Percentiles rank a stretch among this genome's conserved stretches.
phyloP scores from a whole-genome alignment of 257 asterid species.

The Linaria vulgaris region DNA sequence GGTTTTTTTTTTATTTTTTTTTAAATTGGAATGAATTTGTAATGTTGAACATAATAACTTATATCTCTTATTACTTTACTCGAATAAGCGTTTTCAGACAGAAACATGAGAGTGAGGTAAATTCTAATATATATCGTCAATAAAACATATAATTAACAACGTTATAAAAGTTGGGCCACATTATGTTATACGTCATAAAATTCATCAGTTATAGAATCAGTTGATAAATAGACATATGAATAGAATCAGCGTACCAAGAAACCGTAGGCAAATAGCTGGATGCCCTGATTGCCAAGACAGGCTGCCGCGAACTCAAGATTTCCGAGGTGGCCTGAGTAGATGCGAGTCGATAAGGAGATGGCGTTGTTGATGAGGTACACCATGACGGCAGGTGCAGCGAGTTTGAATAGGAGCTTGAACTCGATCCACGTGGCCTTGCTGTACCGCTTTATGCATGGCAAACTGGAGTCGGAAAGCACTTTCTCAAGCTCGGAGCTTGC shows the following conservation, averaged over 20 bases:
- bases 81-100: too few species aligned
- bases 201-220: too few species aligned
- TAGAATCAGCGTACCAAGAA: constrained; percentile 45
- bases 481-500: constrained; percentile 39
- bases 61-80: too few species aligned
- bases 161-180: too few species aligned
- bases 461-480: constrained; percentile 32
- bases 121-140: too few species aligned
- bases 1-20: too few species aligned
- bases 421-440: constrained; percentile 49
- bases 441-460: constrained; percentile 26
- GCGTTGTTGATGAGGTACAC: constrained; percentile 51
- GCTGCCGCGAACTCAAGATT: constrained; percentile 67
- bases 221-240: too few species aligned
- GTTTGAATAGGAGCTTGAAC: constrained; percentile 41
- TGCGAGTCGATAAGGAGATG: constrained; percentile 56
- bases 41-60: too few species aligned
- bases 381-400: constrained; percentile 52
- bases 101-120: too few species aligned
- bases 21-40: too few species aligned
- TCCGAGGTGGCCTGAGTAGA: constrained; percentile 62
- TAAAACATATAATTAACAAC: too few species aligned
- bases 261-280: constrained; percentile 64
- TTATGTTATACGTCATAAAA: too few species aligned
- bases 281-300: constrained; percentile 54